These are phyloP conservation scores for Diversispora epigaea DNA, from an alignment of 192 early-diverging fungal species.

Conservation along the genomic window DNA sequence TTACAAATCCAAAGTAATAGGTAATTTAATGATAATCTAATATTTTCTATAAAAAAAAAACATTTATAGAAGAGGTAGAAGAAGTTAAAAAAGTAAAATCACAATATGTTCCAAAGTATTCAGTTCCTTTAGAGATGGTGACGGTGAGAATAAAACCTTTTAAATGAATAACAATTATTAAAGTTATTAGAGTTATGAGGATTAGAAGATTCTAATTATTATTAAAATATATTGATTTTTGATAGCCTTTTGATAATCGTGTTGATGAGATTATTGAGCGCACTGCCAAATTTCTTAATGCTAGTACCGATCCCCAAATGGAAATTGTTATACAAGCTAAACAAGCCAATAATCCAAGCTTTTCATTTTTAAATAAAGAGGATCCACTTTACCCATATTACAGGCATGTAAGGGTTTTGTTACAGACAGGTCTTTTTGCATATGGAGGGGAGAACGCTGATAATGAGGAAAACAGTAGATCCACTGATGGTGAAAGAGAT, in stretches of 20 bases:
- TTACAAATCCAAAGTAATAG: neutral
- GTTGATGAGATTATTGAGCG: constrained; percentile 68
- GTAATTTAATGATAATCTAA: neutral
- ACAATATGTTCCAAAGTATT: constrained; percentile 42
- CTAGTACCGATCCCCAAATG: constrained; percentile 56
- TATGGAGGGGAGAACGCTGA: no score
- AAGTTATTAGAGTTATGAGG: no score
- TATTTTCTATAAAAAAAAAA: constrained; percentile 25
- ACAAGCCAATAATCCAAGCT: constrained; percentile 69
- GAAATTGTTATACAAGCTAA: constrained; percentile 74
- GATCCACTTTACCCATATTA: constrained; percentile 70
- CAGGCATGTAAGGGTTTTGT: constrained; percentile 61
- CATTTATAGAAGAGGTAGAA: constrained; percentile 30
- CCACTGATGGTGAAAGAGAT: constrained; percentile 14
- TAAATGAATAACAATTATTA: neutral
- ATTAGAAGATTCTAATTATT: neutral
- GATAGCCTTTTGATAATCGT: constrained; percentile 54
- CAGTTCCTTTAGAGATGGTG: constrained; percentile 49
- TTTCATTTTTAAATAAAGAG: constrained; percentile 64
- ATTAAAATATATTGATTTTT: neutral
- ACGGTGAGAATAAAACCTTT: constrained; percentile 37
- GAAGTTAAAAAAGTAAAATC: constrained; percentile 25
- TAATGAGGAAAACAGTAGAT: constrained; percentile 34
- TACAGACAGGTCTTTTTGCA: constrained; percentile 59
- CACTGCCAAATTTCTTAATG: constrained; percentile 67